These are phyloP conservation scores for Cystoisospora suis DNA, from an alignment of 169 alveolate species.

Conservation along the genomic window DNA sequence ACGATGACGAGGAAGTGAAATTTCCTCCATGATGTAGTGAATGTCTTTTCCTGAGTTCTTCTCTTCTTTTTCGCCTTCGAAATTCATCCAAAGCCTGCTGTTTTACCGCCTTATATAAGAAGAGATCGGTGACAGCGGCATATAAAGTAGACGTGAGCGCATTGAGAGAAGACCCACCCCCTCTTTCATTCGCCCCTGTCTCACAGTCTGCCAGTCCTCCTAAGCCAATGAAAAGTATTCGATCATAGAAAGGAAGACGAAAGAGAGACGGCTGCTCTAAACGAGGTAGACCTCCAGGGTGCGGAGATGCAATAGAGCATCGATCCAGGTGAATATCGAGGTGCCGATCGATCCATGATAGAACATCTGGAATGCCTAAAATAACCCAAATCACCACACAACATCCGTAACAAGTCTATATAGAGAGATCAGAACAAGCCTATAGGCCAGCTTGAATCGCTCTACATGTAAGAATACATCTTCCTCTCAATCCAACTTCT, in stretches of 20 bases:
- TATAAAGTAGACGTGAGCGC: neutral
- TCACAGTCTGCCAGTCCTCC: constrained; percentile 24
- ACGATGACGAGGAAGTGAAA: no score
- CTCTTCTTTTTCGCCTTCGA: neutral
- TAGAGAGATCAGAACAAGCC: no score
- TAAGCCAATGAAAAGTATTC: constrained; percentile 25
- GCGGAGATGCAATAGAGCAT: neutral
- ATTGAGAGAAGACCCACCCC: no score
- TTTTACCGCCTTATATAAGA: neutral
- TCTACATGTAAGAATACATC: no score
- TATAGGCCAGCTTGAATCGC: no score
- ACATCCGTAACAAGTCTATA: no score
- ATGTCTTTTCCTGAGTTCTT: neutral
- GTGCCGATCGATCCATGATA: constrained; percentile 28
- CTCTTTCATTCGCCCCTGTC: neutral
- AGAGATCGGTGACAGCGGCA: constrained; percentile 30
- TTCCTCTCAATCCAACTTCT: no score
- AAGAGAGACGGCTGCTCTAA: neutral
- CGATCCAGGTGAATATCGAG: neutral
- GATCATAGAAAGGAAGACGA: constrained; percentile 29
- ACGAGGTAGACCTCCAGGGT: no score
- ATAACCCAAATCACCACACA: no score
- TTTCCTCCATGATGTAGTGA: neutral
- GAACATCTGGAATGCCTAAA: neutral
- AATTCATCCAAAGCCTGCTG: neutral